Evolutionary conservation across 805 yeast species (phyloP).

Genomic region (Teunomyces pallodes): DNA sequence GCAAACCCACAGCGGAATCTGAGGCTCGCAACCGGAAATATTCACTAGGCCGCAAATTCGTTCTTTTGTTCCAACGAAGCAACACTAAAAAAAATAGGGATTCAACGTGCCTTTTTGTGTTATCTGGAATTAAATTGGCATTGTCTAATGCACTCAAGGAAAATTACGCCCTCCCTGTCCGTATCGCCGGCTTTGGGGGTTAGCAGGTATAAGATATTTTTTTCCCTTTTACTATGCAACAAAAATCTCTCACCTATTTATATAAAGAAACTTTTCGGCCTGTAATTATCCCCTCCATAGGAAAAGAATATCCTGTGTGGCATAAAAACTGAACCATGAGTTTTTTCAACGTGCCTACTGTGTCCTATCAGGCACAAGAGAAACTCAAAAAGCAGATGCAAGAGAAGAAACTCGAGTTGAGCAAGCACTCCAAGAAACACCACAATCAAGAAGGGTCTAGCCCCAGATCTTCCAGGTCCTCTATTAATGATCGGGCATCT

Average conservation of each 20-base stretch:
- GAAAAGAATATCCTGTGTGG: background rate
- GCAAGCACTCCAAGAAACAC: background rate
- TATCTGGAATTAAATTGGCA: background rate
- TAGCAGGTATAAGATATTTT: background rate
- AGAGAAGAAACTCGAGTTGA: slow-evolving; percentile 5
- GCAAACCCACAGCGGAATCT: background rate
- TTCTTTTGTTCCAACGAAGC: background rate
- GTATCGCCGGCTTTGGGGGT: background rate
- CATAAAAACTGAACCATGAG: slow-evolving; percentile 8
- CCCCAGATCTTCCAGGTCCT: background rate
- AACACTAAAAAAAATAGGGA: background rate
- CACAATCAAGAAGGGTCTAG: background rate
- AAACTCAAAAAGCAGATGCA: slow-evolving; percentile 14
- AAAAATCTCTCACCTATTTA: background rate
- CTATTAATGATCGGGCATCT: background rate
- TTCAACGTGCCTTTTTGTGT: background rate
- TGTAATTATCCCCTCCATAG: background rate
- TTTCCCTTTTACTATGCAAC: background rate
- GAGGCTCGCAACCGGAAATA: background rate
- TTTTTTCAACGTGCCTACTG: slow-evolving; percentile 15
- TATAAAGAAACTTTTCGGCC: background rate
- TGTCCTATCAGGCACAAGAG: slow-evolving; percentile 16
- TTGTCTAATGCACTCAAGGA: background rate
- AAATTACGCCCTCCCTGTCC: background rate
- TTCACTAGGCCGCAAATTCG: background rate